phyloP scores from a whole-genome alignment of 345 rosid genomes.

The Eucalyptus leucophloia region DNA sequence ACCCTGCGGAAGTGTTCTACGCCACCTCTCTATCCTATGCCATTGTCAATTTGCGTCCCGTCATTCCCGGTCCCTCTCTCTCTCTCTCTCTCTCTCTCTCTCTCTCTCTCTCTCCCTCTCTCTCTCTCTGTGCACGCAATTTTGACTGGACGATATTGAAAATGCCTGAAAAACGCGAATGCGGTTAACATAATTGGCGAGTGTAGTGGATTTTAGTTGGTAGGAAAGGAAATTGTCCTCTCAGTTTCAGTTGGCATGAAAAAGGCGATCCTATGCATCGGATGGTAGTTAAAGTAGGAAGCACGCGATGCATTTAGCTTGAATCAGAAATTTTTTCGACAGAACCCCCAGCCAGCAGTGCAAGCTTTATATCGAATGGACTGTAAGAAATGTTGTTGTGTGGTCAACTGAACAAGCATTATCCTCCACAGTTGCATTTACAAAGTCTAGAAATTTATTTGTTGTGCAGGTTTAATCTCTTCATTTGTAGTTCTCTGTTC shows the following conservation, averaged over 20 bases:
- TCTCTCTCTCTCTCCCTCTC: not conserved
- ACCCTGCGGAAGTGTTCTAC: conserved; percentile 70
- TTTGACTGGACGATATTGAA: not conserved
- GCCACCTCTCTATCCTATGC: conserved; percentile 60
- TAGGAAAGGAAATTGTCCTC: not conserved
- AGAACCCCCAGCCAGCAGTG: not conserved
- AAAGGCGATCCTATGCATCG: not conserved
- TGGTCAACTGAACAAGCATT: not conserved
- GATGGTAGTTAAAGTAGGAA: not conserved
- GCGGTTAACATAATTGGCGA: not conserved
- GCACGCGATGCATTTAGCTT: not conserved
- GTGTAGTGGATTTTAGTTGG: not conserved
- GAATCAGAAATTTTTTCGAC: not conserved
- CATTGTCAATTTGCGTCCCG: conserved; percentile 84
- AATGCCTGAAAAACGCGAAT: not conserved
- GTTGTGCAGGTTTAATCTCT: not conserved
- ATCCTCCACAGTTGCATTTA: not conserved
- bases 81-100: not conserved
- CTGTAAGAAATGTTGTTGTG: not conserved
- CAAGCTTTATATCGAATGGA: not conserved
- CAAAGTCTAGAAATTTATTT: not conserved
- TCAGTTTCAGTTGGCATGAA: not conserved
- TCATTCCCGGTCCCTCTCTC: conserved; percentile 49
- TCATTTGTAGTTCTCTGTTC: not conserved
- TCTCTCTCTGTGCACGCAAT: not conserved